Base-by-base conservation (phyloP, 1,139 yeast genomes). In the Yamadazyma triangularis region DNA sequence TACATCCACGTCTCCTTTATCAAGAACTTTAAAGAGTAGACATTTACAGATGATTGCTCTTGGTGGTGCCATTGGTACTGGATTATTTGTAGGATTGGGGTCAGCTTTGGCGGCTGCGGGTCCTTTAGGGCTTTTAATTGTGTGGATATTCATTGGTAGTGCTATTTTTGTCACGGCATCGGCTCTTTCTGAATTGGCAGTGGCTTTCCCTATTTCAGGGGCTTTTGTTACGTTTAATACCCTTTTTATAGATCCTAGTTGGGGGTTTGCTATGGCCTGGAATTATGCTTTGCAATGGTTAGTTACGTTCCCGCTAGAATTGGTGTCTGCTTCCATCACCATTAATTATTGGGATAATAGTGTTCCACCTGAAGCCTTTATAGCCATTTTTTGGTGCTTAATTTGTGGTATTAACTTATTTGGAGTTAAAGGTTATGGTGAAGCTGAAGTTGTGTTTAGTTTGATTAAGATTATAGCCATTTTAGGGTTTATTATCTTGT, bases 261-360 rank as follows among this genome's bases (percentile, higher is more conserved):
- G 59, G 47, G 64, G 65, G 28, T 63, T 62, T 41, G 63, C 68
- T 24, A 58, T 63, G 54, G 66, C 66, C 12, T 62, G 68, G 66
- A 61, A 61, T 42, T 63, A 63, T 44, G 66, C 65, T 22, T 39
- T 63, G 33, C 66, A 60, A 44, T 63, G 68, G 66, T 42, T 62
- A 25, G 59, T 62, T 10, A 58, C 62, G 4, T 44, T 61, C 31
- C 68, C 69, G 1, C 50, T 63, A 35, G 67, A 62, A 42, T 48
- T 63, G 38, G 65, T 62, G 18, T 64, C 69, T 16, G 68, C 67
- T 6, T 50, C 67, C 2, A 54, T 61, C 27, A 56, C 66, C 18
- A 51, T 63, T 16, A 49, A 48, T 24, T 60, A 45, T 30, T 60
- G 65, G 65, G 41, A 50, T 23, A 38, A 44, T 4, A 27, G 39